Evolutionary conservation across 441 rosid species (phyloP), one percentile per base, ranked within the genome.

Genomic region (Gossypium trilobum): DNA sequence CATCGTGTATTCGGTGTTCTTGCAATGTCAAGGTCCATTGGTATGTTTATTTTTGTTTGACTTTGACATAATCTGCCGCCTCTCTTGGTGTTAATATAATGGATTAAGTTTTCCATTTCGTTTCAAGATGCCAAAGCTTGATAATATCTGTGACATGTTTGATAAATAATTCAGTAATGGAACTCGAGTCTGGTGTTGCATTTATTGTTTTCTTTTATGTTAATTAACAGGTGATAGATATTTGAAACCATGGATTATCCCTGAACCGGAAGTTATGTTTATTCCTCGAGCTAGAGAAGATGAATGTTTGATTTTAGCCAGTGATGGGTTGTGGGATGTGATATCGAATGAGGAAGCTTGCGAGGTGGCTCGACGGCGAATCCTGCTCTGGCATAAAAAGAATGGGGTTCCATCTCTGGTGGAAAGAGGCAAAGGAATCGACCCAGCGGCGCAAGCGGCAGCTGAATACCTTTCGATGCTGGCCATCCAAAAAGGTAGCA

Each of bases 1-100:
- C 92, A 88, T 71, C 90, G 97, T 58, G 97, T 92, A 31, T 87
- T 86, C 70, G 96, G 96, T 4, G 96, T 92, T 77, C 91, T 92
- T 19, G 93, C 96, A 52, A 92, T 89, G 96, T 92, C 97, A 36
- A 84, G 97, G 81, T 90, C 93, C 69, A 90, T 90, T 5, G 97
- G 97, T 90, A 81, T 31, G 87, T 75, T 57, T 48, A 62, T 31
- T 33, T 73, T n/a, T 20, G 2, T 63, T 39, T 10, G 9, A 39
- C 16, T 22, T 19, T 10, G 20, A 19, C 7, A 5, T 20, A 5
- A 44, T 44, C 52, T 13, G 19, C 36, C 10, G 1, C 48, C 22
- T 42, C 16, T 10, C 3, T 20, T 5, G 17, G 13, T 2, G 39
- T n/a, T n/a, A 29, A 23, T 0, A 13, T 17, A 14, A 10, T 33